Base-by-base conservation (phyloP, 148 eudicot genomes). In the Rhododendron griersonianum region DNA sequence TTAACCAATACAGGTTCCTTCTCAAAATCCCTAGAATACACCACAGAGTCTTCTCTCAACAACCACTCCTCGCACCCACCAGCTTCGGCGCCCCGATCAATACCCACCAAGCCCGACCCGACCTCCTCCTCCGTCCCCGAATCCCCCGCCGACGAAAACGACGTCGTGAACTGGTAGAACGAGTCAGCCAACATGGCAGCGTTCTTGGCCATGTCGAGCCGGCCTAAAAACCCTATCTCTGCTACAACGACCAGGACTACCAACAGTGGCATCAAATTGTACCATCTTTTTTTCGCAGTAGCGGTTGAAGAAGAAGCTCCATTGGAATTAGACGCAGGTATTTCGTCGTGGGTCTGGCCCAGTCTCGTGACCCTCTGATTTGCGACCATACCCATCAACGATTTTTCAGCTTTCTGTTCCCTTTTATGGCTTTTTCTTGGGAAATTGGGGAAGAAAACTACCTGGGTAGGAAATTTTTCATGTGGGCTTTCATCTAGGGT, bases 11-110 rank as follows among this genome's bases (percentile, higher is more conserved):
- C 65, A 11, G 99, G 99, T 84, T 92, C 91, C 47, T 86, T 90
- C 44, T 87, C 77, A 82, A 96, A 95, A 90, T 96, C 95, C 90
- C 98, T 95, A 37, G 89, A 85, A 69, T 95, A 95, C 63, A 80
- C 63, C 77, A 96, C 91, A 28, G 87, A 81, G 80, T 96, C 99
- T 85, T 92, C 91, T 75, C 86, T 89, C 86, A 92, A 89, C 91
- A 96, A 83, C 99, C 99, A 96, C 13, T 87, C 90, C 90, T 96
- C 95, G 28, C 99, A 96, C 37, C 89, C 80, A 63, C 69, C 92
- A 0, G 11, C 63, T 35, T 83, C 85, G 16, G 84, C 69, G 19
- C 80, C 81, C 88, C n/a, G 67, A 81, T 67, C 83, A 33, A 67
- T 25, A 81, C 11, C 19, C 84, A 23, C 6, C 50, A 9, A 7